A percentile compares a stretch with the other conserved stretches of the same genome.
phyloP scores from a whole-genome alignment of 345 rosid genomes.

The Pistacia atlantica region DNA sequence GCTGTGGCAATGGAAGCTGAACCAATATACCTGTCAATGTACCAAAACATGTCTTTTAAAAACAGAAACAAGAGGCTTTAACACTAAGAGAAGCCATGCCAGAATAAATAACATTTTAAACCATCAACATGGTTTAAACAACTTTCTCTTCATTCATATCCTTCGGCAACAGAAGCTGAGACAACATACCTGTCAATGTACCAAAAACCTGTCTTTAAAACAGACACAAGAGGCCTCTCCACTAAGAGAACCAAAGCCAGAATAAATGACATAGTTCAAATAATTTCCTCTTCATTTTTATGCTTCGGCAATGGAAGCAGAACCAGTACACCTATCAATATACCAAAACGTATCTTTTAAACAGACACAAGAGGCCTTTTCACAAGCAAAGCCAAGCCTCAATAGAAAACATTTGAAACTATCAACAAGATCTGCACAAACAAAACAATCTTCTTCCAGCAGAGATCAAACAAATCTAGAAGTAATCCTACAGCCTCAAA shows the following conservation, averaged over 20 bases:
- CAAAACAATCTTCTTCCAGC: slow-evolving; percentile 1
- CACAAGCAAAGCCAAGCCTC: background rate
- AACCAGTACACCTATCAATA: slow-evolving; percentile 74
- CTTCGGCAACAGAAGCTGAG: slow-evolving; percentile 87
- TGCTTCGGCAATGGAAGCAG: slow-evolving; percentile 89
- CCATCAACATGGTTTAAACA: no score
- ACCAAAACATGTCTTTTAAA: slow-evolving; percentile 8
- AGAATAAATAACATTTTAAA: no score
- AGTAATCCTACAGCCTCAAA: background rate
- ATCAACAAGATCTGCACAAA: background rate
- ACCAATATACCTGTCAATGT: slow-evolving; percentile 73
- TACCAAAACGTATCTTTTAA: background rate
- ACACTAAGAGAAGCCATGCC: background rate
- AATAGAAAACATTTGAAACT: background rate
- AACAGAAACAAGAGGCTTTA: background rate
- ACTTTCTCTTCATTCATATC: slow-evolving; percentile 79
- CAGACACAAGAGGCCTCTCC: background rate
- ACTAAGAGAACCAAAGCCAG: background rate
- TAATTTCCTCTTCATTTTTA: slow-evolving; percentile 66
- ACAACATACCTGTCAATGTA: slow-evolving; percentile 67
- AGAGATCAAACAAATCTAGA: background rate
- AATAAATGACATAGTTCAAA: no score
- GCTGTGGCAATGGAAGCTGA: slow-evolving; percentile 89
- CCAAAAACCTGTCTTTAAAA: background rate
- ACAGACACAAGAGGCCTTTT: background rate